Base-by-base conservation (phyloP, 1,284 basidiomycete genomes). In the Chondrostereum purpureum region DNA sequence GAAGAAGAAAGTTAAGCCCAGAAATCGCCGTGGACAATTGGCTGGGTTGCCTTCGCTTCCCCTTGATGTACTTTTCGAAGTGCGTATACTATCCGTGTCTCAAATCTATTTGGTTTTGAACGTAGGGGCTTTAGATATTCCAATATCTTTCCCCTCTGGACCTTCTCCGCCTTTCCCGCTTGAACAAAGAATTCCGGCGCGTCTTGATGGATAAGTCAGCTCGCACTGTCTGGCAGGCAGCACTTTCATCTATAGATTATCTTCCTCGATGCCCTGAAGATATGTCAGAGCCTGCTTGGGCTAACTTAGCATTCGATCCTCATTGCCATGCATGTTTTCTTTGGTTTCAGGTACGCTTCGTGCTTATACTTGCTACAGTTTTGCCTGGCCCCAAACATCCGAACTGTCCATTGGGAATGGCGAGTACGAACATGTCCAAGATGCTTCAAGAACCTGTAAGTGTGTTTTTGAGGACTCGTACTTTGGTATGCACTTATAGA, bases 31-130 rank as follows among this genome's bases (percentile, higher is more conserved):
- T n/a, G 33, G 23, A 19, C 42, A 58, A 41, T 57, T 72, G 11
- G 60, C 62, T 0, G 59, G 50, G 44, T 58, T 75, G 43, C 60
- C 64, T 44, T 57, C 63, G 37, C 55, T 74, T 57, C 73, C 73
- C 6, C 56, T 75, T 48, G 73, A 77, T 52, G 54, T 75, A 43
- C 58, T 75, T 33, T 72, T 68, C 45, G 73, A 77, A 65, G 72
- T 72, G 43, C 36, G 52, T 33, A 16, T 27, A 14, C 6, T 45
- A 33, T 11, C 8, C 6, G 39, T 8, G 39, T 11, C 39, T 20
- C n/a, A 24, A 10, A 10, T 33, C 27, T 33, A 33, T 10, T 33
- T 10, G 27, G 10, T 10, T 10, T 10, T 42, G 21, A 20, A 21
- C n/a, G n/a, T n/a, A n/a, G n/a, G n/a, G n/a, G n/a, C 27, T 33